Percentiles rank a stretch among this genome's conserved stretches.
Conservation (phyloP, 305 asterid species). For the Petunia hybrid region DNA sequence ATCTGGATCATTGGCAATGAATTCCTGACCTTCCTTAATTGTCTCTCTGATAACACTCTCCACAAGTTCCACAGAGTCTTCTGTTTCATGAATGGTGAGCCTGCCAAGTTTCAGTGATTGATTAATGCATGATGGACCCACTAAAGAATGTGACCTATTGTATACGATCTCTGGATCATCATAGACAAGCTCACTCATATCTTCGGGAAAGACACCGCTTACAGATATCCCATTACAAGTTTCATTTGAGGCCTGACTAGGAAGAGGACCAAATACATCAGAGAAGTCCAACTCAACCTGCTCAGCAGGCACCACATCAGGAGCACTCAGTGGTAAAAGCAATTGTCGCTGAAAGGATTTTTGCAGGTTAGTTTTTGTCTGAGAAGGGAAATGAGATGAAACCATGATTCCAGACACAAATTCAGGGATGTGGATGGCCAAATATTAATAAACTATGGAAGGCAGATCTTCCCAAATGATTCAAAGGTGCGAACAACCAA, state of each 20-base stretch:
- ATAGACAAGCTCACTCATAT: constrained; percentile 45
- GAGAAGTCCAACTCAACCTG: constrained; percentile 61
- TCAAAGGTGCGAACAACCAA: constrained; percentile 32
- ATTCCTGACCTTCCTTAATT: constrained; percentile 36
- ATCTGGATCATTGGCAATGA: neutral
- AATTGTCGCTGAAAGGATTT: constrained; percentile 38
- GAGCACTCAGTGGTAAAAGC: constrained; percentile 44
- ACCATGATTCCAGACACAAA: constrained; percentile 48
- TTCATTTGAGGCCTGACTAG: constrained; percentile 39
- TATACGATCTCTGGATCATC: constrained; percentile 57
- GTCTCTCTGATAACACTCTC: constrained; percentile 37
- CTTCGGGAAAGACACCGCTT: constrained; percentile 28
- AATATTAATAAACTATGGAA: constrained; percentile 30
- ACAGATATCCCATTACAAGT: constrained; percentile 33
- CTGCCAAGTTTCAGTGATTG: constrained; percentile 51
- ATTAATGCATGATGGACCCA: constrained; percentile 52
- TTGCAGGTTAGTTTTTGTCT: constrained; percentile 20
- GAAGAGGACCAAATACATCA: constrained; percentile 62
- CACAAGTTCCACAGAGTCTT: constrained; percentile 43
- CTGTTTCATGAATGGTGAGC: constrained; percentile 52
- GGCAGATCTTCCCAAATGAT: constrained; percentile 27
- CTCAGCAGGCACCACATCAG: constrained; percentile 45
- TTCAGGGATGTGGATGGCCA: constrained; percentile 42
- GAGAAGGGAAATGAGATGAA: constrained; percentile 48
- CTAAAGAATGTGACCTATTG: constrained; percentile 60